These are phyloP conservation scores for Chlamydomonas reinhardtii DNA, from an alignment of 163 green algal genomes.

Conservation along the genomic window DNA sequence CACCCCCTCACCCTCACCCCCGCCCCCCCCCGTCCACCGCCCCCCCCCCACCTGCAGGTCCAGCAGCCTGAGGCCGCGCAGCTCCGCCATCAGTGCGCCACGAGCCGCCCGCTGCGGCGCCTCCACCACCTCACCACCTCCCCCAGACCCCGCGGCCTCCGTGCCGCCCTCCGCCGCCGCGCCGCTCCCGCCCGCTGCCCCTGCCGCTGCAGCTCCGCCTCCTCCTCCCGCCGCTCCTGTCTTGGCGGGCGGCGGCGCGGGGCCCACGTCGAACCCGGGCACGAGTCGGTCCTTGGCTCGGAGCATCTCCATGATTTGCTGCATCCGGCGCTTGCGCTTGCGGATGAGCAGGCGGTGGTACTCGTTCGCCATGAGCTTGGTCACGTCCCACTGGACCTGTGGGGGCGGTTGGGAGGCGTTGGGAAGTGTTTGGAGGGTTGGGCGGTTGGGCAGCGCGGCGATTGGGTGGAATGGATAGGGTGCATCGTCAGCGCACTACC, in stretches of 20 bases:
- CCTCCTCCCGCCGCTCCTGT: background rate
- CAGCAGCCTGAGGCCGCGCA: constrained; percentile 74
- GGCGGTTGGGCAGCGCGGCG: too few species aligned
- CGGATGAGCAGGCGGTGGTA: constrained; percentile 26
- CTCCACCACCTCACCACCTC: background rate
- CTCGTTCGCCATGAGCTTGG: constrained; percentile 22
- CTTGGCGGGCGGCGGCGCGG: background rate
- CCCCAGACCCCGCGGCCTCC: background rate
- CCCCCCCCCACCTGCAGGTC: constrained; percentile 71
- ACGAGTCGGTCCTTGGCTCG: constrained; percentile 2
- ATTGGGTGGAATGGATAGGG: too few species aligned
- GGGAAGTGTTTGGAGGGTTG: too few species aligned
- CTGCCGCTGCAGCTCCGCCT: too few species aligned
- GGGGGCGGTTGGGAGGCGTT: background rate
- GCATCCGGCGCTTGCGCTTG: constrained; percentile 39
- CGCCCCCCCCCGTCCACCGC: too few species aligned
- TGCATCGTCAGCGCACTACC: too few species aligned
- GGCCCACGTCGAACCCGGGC: constrained; percentile 34
- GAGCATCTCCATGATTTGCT: constrained; percentile 30
- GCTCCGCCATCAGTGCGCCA: constrained; percentile 65
- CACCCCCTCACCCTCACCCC: constrained; percentile 31
- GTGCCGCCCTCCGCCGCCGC: background rate
- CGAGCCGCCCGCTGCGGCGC: constrained; percentile 46
- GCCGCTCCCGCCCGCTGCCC: background rate
- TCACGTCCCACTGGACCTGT: constrained; percentile 27